phyloP scores from a whole-genome alignment of 306 rosid genomes.

The Crotalaria pallida region DNA sequence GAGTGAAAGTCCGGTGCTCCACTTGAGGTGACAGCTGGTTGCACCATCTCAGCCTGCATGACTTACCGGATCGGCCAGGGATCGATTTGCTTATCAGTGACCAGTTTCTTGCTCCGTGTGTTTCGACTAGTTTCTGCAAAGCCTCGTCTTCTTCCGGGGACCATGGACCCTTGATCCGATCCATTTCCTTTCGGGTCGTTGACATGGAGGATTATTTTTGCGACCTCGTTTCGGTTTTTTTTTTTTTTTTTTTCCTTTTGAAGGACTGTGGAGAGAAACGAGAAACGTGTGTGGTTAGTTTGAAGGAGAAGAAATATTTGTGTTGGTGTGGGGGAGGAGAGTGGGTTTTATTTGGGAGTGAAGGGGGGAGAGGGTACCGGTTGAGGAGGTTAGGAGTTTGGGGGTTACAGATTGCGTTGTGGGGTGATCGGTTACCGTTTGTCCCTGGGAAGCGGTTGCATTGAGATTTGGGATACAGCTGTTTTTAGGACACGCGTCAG shows the following conservation, averaged over 20 bases:
- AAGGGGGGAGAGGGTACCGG: constrained; percentile 46
- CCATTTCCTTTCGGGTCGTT: constrained; percentile 27
- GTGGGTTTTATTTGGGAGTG: constrained; percentile 31
- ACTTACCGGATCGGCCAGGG: constrained; percentile 87
- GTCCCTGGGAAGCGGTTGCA: constrained; percentile 43
- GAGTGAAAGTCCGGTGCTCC: constrained; percentile 80
- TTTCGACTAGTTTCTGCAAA: constrained; percentile 56
- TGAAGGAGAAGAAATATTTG: neutral
- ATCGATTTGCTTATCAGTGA: constrained; percentile 74
- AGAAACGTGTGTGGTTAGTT: no score
- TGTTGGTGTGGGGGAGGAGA: neutral
- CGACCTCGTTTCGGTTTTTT: no score
- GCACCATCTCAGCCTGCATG: constrained; percentile 96
- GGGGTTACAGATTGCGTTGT: constrained; percentile 13
- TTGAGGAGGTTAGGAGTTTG: constrained; percentile 34
- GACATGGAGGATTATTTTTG: no score
- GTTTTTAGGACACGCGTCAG: constrained; percentile 72
- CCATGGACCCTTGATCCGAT: constrained; percentile 99
- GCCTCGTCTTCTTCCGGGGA: constrained; percentile 91
- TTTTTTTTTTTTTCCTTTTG: no score
- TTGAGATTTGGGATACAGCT: constrained; percentile 83
- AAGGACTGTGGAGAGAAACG: no score
- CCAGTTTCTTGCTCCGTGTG: constrained; percentile 89
- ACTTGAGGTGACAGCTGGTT: constrained; percentile 94
- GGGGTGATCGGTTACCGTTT: constrained; percentile 41